Evolutionary conservation across 163 green algal species (phyloP).

Genomic region (Smithsoniella earleae): DNA sequence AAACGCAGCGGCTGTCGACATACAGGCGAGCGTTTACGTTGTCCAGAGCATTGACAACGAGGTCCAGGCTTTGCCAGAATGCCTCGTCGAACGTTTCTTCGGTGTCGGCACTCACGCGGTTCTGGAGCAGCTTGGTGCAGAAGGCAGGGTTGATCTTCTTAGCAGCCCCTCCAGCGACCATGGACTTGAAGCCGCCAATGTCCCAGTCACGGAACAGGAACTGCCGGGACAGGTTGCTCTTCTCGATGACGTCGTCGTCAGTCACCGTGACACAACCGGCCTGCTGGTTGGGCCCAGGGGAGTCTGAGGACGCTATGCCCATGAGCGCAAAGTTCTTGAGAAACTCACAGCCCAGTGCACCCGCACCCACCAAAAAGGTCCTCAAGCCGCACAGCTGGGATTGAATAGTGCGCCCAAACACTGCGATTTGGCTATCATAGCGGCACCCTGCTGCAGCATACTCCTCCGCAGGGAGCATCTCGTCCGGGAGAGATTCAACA

Average conservation of each 20-base stretch:
- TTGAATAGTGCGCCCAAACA: conserved; percentile 77
- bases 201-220: conserved; percentile 98
- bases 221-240: conserved; percentile 90
- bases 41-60: conserved; percentile 96
- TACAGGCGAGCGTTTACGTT: conserved; percentile 94
- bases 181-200: conserved; percentile 78
- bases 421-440: conserved; percentile 80
- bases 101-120: conserved; percentile 87
- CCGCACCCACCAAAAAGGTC: conserved; percentile 90
- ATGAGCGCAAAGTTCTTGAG: conserved; percentile 97
- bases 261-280: conserved; percentile 81
- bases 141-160: conserved; percentile 73
- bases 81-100: conserved; percentile 89
- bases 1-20: conserved; percentile 97
- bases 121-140: conserved; percentile 74
- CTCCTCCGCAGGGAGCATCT: conserved; percentile 59
- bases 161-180: conserved; percentile 60
- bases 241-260: conserved; percentile 97
- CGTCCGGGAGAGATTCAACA: conserved; percentile 74
- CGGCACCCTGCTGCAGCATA: conserved; percentile 52
- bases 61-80: conserved; percentile 82
- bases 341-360: conserved; percentile 96
- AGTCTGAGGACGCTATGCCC: conserved; percentile 61
- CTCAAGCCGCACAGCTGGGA: conserved; percentile 57
- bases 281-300: too few species aligned